Base-by-base conservation (phyloP, 202 grass and related monocot genomes). In the Setaria italica region DNA sequence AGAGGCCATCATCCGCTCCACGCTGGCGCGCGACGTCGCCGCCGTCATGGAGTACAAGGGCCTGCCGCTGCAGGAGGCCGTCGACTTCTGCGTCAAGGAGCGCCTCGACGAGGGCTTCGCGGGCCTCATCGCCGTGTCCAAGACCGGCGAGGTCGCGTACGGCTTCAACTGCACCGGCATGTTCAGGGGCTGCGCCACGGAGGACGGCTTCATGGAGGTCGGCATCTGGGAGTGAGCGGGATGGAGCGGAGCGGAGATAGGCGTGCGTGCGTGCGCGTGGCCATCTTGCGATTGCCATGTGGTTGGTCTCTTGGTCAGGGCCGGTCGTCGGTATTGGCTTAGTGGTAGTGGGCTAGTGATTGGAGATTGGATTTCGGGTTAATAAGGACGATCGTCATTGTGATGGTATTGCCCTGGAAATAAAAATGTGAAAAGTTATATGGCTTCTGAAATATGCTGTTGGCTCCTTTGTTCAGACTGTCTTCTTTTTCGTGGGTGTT, bases 31-130 rank as follows among this genome's bases (percentile, higher is more conserved):
- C 0, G 97, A 99, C 33, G 97, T 99, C 57, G 93, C 97, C 0
- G 97, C 97, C 35, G 88, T 99, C 0, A 92, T 99, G 93, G 97
- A 99, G 88, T 99, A 99, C 86, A 94, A 91, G 72, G 93, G 91
- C 3, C 72, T 95, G 0, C 60, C 84, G 11, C 89, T 99, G 16
- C 93, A 94, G 89, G 79, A 92, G 37, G 93, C 96, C 15, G 93
- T 94, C 1, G 88, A 94, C 32, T 98, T 54, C 62, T 92, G 90
- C 54, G 80, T 98, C 73, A 95, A 86, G 77, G 90, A 91, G 79
- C 77, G 96, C 20, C 79, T 99, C 1, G 93, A 96, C 59, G 65
- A 99, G 4, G 96, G 96, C 0, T 87, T 92, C 33, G 93, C 93
- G 0, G 96, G 96, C 0, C 86, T 99, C 47, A 96, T 99, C 48